Base-by-base conservation (phyloP, 2,329 filamentous ascomycete genomes). In the Fusarium nisikadoi region DNA sequence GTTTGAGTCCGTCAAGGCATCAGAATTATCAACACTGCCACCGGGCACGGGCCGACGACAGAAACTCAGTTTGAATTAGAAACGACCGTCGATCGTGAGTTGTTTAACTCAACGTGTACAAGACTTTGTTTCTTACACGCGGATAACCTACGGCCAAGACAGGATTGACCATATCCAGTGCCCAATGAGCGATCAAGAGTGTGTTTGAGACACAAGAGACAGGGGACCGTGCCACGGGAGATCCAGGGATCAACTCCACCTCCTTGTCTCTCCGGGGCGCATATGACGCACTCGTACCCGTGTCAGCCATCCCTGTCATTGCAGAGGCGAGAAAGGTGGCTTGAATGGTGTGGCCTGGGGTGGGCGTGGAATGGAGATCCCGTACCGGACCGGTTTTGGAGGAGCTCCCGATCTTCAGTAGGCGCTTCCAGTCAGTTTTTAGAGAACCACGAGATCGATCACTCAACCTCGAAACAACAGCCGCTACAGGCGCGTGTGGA, bases 261-360 rank as follows among this genome's bases (percentile, higher is more conserved):
- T 60, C 68, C 59, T 59, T 72, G 71, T 66, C 63, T 67, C 64
- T 71, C 66, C 54, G 75, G 73, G 75, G 73, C 73, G 69, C 75
- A 76, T 76, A 76, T 76, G 75, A 76, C 75, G 75, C 75, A 74
- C 71, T 76, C 62, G 61, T 62, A 75, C 75, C 75, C 75, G 73
- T 75, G 68, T 55, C 65, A 69, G 64, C 59, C 35, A 72, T 74
- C 65, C 71, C 59, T 73, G 71, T 50, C 59, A 42, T 74, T 74
- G 61, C 70, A 68, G 74, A 74, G 72, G 70, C 65, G 68, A 76
- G 61, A 62, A 59, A 68, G 55, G 54, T 67, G 63, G 55, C 38
- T 66, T 64, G 55, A 52, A 47, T 62, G 72, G 62, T 61, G 73
- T 69, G 64, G 57, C 55, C 52, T 62, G 52, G 55, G 71, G 68